Base-by-base conservation (phyloP, 768 basidiomycete genomes). In the Pisolithus microcarpus region DNA sequence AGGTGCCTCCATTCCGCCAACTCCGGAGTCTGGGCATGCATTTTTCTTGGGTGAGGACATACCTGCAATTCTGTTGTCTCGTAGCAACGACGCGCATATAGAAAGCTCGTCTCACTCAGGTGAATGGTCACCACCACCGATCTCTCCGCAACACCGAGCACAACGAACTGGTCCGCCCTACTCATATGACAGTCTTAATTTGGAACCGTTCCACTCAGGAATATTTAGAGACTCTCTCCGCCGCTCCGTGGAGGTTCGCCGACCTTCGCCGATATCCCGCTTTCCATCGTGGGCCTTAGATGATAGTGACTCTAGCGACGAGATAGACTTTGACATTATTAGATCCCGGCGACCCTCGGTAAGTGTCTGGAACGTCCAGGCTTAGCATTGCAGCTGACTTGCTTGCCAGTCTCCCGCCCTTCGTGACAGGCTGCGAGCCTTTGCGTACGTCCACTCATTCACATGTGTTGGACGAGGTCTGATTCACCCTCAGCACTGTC, bases 171-270 rank as follows among this genome's bases (percentile, higher is more conserved):
- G 55, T 54, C 28, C 55, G 1, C 28, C 43, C n/a, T 64, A 66
- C 43, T 63, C 67, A 6, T 66, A 67, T 44, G 58, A 53, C 47
- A 67, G 59, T 43, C 24, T 66, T n/a, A 63, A 66, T n/a, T 46
- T 66, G 5, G 56, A 64, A 16, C 52, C 65, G 37, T 66, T 66
- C 48, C 65, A 65, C 31, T 63, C 65, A 23, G 65, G 65, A 2
- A 34, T 69, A 19, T 66, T 69, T 46, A 61, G 65, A 26, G 65
- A 66, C 52, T 69, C 65, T 24, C 30, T 66, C 16, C 61, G 60
- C 55, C 65, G 62, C 46, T 61, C 56, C 38, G 58, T 42, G 18
- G 64, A 62, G 19, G 61, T 58, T 2, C 56, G 61, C 21, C 62
- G 64, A 23, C 8, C 40, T 26, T n/a, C 8, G 40, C 64, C 10